A percentile compares a stretch with the other conserved stretches of the same genome.
phyloP scores from a whole-genome alignment of 192 early-diverging fungal species.

The Coemansia sp. region DNA sequence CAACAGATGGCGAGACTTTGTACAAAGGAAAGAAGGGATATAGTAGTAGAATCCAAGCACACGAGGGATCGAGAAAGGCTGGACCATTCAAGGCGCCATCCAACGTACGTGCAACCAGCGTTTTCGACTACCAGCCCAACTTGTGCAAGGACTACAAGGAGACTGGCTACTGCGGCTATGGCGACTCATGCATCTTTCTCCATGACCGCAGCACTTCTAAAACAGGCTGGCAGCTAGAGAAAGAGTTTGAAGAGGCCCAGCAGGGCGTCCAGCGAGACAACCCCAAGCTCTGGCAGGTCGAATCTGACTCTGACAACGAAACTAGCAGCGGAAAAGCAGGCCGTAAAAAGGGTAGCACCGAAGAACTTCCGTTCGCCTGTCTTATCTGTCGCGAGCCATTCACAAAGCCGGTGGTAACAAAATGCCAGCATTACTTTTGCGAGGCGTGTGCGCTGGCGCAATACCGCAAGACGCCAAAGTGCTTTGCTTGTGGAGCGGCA shows the following conservation, averaged over 20 bases:
- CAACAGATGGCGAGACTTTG: conserved; percentile 42
- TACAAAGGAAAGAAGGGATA: conserved; percentile 74
- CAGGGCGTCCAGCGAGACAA: conserved; percentile 60
- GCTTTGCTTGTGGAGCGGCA: conserved; percentile 82
- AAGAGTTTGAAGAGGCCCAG: conserved; percentile 93
- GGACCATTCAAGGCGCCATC: conserved; percentile 47
- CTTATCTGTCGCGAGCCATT: conserved; percentile 90
- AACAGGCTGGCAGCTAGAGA: conserved; percentile 94
- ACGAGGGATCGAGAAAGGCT: conserved; percentile 55
- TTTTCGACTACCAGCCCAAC: conserved; percentile 94
- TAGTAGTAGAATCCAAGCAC: conserved; percentile 64
- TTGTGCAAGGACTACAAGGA: conserved; percentile 99
- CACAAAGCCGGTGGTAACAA: conserved; percentile 86
- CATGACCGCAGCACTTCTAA: conserved; percentile 98
- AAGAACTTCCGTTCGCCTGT: conserved; percentile 94
- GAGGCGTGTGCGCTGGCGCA: conserved; percentile 88
- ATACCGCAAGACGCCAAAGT: conserved; percentile 82
- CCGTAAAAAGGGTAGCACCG: conserved; percentile 60
- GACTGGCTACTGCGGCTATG: conserved; percentile 95
- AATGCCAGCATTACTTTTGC: conserved; percentile 95
- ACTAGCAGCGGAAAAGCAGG: conserved; percentile 20
- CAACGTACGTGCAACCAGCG: conserved; percentile 46
- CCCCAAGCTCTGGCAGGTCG: conserved; percentile 56
- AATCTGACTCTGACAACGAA: conserved; percentile 29
- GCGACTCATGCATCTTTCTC: conserved; percentile 96